Conservation (phyloP, 441 rosid species). For the Populus hybrid region DNA sequence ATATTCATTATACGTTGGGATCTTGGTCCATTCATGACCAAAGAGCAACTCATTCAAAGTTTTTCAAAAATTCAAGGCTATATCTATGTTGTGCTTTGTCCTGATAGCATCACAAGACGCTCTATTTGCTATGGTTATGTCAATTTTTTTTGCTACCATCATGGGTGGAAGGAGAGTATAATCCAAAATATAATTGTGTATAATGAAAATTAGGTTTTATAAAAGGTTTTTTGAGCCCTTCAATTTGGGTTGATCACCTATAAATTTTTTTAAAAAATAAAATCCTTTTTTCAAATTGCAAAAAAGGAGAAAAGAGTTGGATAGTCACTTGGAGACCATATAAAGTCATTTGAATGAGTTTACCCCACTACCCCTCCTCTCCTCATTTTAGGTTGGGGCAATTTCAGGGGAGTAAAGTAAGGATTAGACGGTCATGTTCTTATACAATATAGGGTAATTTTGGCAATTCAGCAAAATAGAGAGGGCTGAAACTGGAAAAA, state of each 20-base stretch:
- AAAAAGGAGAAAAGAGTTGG: background rate
- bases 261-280: too few relatives aligned
- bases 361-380: background rate
- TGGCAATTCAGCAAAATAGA: background rate
- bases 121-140: slow-evolving; percentile 86
- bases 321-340: background rate
- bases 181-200: too few relatives aligned
- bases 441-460: background rate
- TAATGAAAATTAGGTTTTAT: too few relatives aligned
- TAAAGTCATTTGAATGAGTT: background rate
- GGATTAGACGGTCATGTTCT: background rate
- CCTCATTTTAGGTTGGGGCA: background rate
- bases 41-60: too few relatives aligned
- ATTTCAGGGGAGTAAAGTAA: too few relatives aligned
- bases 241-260: too few relatives aligned
- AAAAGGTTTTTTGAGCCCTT: accelerated
- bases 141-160: slow-evolving; percentile 36
- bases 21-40: too few relatives aligned
- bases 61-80: slow-evolving; percentile 23
- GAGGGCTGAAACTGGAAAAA: background rate
- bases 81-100: slow-evolving; percentile 63
- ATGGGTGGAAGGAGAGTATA: too few relatives aligned
- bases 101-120: slow-evolving; percentile 49
- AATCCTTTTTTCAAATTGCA: too few relatives aligned
- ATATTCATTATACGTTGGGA: too few relatives aligned